Evolutionary conservation across 495 filamentous ascomycete species (phyloP).

Genomic region (Lepidopterella palustris): DNA sequence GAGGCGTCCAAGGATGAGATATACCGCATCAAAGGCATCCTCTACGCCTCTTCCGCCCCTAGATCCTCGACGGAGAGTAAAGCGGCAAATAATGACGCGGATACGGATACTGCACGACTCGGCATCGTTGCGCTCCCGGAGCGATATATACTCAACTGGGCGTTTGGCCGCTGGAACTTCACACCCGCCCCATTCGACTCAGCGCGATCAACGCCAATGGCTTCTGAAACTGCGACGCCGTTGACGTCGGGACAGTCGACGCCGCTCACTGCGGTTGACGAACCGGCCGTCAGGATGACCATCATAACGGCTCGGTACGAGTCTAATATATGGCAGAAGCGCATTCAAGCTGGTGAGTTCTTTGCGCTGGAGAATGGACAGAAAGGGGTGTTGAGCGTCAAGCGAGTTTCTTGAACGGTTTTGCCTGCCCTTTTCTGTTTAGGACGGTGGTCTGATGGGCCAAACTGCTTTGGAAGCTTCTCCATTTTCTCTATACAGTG

Average conservation of each 20-base stretch:
- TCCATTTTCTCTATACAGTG: no score
- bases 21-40: constrained; percentile 88
- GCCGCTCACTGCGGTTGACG: constrained; percentile 32
- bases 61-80: constrained; percentile 52
- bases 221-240: constrained; percentile 33
- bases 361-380: constrained; percentile 14
- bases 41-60: constrained; percentile 54
- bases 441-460: no score
- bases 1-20: constrained; percentile 81
- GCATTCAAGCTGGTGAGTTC: constrained; percentile 17
- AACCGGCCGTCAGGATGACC: constrained; percentile 62
- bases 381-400: constrained; percentile 15
- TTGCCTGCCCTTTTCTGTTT: no score
- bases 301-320: constrained; percentile 80
- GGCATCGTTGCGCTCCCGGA: constrained; percentile 24
- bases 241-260: constrained; percentile 29
- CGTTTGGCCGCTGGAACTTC: constrained; percentile 91
- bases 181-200: constrained; percentile 47
- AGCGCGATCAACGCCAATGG: constrained; percentile 23
- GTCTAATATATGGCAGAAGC: constrained; percentile 76
- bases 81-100: constrained; percentile 5
- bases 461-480: no score
- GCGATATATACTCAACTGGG: constrained; percentile 96
- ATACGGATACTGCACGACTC: constrained; percentile 16
- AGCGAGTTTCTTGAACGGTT: constrained; percentile 16